Evolutionary conservation across 805 yeast genomes (phyloP).

Genomic region (Starmerella riodocensis): DNA sequence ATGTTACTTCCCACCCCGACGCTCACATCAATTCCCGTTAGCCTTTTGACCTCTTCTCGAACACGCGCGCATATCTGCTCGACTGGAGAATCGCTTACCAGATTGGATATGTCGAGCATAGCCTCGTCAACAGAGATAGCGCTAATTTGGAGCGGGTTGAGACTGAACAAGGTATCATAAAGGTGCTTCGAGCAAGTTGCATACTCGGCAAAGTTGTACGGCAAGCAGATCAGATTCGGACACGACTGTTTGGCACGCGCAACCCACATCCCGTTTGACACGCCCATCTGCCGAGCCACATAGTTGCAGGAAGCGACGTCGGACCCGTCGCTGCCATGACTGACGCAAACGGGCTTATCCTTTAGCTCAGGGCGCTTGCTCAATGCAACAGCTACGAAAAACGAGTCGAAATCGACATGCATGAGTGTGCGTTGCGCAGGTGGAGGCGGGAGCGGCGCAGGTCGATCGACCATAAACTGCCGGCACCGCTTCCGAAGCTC

Average conservation of each 20-base stretch:
- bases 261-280: conserved; percentile 85
- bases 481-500: conserved; percentile 49
- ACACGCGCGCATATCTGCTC: conserved; percentile 20
- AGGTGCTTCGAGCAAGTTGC: conserved; percentile 51
- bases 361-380: conserved; percentile 42
- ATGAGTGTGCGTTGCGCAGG: conserved; percentile 32
- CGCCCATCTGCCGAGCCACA: conserved; percentile 65
- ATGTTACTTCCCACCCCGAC: conserved; percentile 68
- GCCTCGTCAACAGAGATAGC: conserved; percentile 94
- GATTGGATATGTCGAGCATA: conserved; percentile 47
- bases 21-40: conserved; percentile 57
- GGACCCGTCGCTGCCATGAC: conserved; percentile 37
- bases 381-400: conserved; percentile 78
- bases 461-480: conserved; percentile 24
- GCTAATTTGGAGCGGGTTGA: conserved; percentile 36
- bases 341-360: conserved; percentile 50
- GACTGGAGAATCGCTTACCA: conserved; percentile 2
- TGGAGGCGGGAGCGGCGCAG: background rate
- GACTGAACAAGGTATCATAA: conserved; percentile 43
- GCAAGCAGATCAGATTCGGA: conserved; percentile 50
- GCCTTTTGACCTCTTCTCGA: conserved; percentile 16
- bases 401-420: conserved; percentile 88
- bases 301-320: conserved; percentile 91
- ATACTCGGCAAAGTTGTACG: conserved; percentile 63
- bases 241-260: conserved; percentile 50